A percentile compares a stretch with the other conserved stretches of the same genome.
phyloP scores from a whole-genome alignment of 169 alveolate genomes.

The Plasmodium billcollinsi region DNA sequence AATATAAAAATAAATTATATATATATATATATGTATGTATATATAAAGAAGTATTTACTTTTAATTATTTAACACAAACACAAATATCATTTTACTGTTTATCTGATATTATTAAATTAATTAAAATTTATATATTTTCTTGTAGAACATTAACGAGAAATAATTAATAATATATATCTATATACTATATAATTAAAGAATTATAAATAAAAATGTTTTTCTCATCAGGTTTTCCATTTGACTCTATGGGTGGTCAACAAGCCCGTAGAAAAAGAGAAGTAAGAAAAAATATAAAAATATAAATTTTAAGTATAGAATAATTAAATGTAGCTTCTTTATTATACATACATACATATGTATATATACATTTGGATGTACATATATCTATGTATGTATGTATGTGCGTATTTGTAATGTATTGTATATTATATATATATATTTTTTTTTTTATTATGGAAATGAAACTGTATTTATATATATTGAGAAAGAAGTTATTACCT shows the following conservation, averaged over 20 bases:
- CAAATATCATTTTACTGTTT: no score
- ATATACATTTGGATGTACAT: not conserved
- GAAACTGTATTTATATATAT: no score
- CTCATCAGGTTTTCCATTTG: conserved; percentile 76
- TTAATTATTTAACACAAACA: no score
- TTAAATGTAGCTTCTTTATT: not conserved
- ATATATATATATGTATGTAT: no score
- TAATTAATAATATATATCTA: conserved; percentile 6
- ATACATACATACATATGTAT: conserved; percentile 8
- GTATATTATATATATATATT: no score
- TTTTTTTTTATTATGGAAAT: no score
- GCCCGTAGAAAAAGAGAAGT: conserved; percentile 78
- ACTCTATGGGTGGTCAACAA: conserved; percentile 76
- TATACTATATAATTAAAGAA: not conserved
- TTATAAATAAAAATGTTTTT: conserved; percentile 41
- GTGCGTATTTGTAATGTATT: not conserved
- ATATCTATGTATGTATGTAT: not conserved
- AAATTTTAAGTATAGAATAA: not conserved
- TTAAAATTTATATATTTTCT: not conserved
- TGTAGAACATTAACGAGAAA: conserved; percentile 16
- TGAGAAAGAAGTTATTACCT: no score
- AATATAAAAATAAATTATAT: no score
- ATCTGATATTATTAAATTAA: not conserved
- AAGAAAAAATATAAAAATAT: conserved; percentile 10
- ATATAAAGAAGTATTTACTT: not conserved